Percentiles rank a stretch among this genome's conserved stretches.
Conservation (phyloP, 306 rosid species). For the Vigna radiata region DNA sequence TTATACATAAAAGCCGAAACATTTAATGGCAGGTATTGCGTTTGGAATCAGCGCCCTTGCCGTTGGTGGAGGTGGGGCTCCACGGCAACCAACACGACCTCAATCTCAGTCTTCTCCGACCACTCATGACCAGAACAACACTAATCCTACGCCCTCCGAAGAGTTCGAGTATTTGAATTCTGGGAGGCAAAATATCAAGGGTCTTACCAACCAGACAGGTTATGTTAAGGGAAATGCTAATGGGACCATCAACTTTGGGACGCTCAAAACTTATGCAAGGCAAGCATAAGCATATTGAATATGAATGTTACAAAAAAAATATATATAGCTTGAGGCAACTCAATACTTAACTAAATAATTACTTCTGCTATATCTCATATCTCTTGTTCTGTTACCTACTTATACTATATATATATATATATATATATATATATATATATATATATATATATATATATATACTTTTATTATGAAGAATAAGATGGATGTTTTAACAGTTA, state of each 20-base stretch:
- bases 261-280: conserved; percentile 33
- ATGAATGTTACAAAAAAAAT: background rate
- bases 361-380: background rate
- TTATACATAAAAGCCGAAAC: too few species aligned
- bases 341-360: background rate
- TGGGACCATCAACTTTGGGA: conserved; percentile 53
- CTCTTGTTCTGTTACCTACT: background rate
- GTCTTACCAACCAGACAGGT: conserved; percentile 56
- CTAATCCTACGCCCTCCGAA: background rate
- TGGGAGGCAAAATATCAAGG: conserved; percentile 41
- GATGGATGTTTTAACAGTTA: too few species aligned
- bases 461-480: background rate
- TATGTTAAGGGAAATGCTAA: conserved; percentile 55
- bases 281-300: background rate
- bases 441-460: too few species aligned
- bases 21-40: background rate
- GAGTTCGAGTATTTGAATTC: conserved; percentile 28
- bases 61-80: background rate
- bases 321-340: background rate
- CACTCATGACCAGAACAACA: background rate
- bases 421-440: too few species aligned
- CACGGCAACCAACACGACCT: background rate
- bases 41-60: background rate
- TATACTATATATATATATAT: too few species aligned
- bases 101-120: conserved; percentile 6